Evolutionary conservation across 164 flowering plant genomes (phyloP).

Genomic region (Annona squamosa): DNA sequence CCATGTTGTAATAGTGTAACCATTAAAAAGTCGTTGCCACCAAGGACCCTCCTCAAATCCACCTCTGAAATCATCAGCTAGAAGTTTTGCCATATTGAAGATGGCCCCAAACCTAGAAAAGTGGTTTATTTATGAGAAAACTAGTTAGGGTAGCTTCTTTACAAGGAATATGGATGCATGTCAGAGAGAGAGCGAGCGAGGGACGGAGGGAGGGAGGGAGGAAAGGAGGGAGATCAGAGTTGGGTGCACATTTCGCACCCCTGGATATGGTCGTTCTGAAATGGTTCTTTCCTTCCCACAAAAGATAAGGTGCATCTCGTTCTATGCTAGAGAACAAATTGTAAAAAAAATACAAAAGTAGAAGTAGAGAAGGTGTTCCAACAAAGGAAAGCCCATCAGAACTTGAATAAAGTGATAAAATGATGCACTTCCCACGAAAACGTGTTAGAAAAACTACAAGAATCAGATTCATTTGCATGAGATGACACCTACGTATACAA

Average conservation of each 20-base stretch:
- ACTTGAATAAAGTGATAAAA: too few relatives aligned
- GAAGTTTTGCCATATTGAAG: constrained; percentile 74
- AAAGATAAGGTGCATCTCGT: too few relatives aligned
- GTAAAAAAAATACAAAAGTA: too few relatives aligned
- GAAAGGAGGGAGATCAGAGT: background rate
- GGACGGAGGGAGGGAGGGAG: background rate
- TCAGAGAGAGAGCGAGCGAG: background rate
- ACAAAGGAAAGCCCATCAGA: too few relatives aligned
- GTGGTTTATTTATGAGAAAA: background rate
- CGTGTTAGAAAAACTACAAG: too few relatives aligned
- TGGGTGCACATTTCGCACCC: background rate
- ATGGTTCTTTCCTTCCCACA: too few relatives aligned
- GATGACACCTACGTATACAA: constrained; percentile 76
- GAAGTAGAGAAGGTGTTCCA: too few relatives aligned
- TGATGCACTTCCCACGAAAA: too few relatives aligned
- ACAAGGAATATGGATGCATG: too few relatives aligned
- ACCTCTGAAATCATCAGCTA: constrained; percentile 70
- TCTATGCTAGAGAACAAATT: too few relatives aligned
- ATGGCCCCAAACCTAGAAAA: constrained; percentile 73
- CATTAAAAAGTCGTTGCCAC: constrained; percentile 88
- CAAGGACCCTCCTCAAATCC: constrained; percentile 92
- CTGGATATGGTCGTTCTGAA: too few relatives aligned
- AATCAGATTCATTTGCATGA: background rate
- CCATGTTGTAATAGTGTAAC: constrained; percentile 82
- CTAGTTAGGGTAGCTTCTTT: background rate